Evolutionary conservation across 192 early-diverging fungal species (phyloP).

Genomic region (Coemansia sp.): DNA sequence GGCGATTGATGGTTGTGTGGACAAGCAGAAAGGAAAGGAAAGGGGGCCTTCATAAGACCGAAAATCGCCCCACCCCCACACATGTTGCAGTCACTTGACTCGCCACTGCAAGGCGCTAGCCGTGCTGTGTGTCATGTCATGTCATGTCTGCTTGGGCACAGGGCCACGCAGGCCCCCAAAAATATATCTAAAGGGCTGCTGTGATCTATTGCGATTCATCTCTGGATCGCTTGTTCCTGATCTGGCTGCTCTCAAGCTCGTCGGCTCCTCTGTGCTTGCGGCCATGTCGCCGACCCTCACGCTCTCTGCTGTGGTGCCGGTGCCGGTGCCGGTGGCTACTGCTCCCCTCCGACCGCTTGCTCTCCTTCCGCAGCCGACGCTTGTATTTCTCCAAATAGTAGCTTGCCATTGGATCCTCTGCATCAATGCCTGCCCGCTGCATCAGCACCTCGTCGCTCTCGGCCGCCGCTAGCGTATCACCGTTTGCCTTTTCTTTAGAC

Average conservation of each 20-base stretch:
- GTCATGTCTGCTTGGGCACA: too few relatives aligned
- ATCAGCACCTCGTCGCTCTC: constrained; percentile 37
- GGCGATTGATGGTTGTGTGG: neutral
- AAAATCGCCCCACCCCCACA: too few relatives aligned
- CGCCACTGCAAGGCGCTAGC: neutral
- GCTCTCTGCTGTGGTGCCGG: neutral
- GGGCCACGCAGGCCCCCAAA: too few relatives aligned
- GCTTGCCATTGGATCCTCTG: constrained; percentile 71
- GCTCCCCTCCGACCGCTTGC: constrained; percentile 11
- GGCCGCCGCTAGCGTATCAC: constrained; percentile 12
- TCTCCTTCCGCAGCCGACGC: constrained; percentile 51
- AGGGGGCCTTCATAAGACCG: too few relatives aligned
- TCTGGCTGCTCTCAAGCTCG: neutral
- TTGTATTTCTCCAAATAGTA: constrained; percentile 65
- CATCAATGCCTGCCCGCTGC: constrained; percentile 58
- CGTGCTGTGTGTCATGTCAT: too few relatives aligned
- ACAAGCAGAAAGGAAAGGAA: too few relatives aligned
- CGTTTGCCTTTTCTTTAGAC: constrained; percentile 21
- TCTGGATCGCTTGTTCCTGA: neutral
- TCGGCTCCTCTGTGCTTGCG: constrained; percentile 6
- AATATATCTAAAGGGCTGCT: neutral
- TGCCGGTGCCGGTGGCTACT: neutral
- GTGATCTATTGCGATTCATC: neutral
- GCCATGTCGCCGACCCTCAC: neutral
- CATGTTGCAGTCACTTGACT: neutral